Base-by-base conservation (phyloP, 2,329 filamentous ascomycete species). In the Curvularia sp. region DNA sequence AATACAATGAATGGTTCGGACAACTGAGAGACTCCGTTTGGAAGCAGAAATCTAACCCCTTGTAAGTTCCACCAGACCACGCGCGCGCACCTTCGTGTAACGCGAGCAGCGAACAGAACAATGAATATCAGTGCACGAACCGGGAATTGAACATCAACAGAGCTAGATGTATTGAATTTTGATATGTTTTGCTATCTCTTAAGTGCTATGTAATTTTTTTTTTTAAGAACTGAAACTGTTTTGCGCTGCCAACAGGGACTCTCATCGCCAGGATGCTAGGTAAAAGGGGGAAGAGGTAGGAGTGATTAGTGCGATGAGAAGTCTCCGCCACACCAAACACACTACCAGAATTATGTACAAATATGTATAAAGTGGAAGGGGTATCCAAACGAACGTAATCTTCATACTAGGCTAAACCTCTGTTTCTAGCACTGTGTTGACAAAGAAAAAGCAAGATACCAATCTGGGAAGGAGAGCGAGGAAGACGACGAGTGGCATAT, bases 321-420 rank as follows among this genome's bases (percentile, higher is more conserved):
- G 24, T 31, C n/a, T 47, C 43, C n/a, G 26, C 28, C 26, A 20
- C 43, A 31, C 43, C n/a, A 28, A 28, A 47, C 46, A 48, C 51
- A 18, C 15, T 28, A 51, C 56, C 41, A 48, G 35, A 63, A 63
- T 65, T 65, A 67, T 67, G 57, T 65, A 67, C 64, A 67, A 62
- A 52, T 39, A 50, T 39, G 48, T 65, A 50, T 57, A 58, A 61
- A 64, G 52, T 26, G 51, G 53, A 58, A 64, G 58, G 58, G 64
- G 62, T 57, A 62, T 63, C 51, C 46, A 54, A 64, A 46, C 50
- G 64, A 67, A 55, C 35, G 62, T 62, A 65, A 59, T 62, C 58
- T 63, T 60, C 58, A 46, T 60, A 43, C 38, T 53, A 49, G 43
- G 22, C 12, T 46, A 48, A 41, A 53, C 38, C 39, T 43, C 9